Conservation (phyloP, 2,329 filamentous ascomycete genomes). For the Talaromyces sp. region DNA sequence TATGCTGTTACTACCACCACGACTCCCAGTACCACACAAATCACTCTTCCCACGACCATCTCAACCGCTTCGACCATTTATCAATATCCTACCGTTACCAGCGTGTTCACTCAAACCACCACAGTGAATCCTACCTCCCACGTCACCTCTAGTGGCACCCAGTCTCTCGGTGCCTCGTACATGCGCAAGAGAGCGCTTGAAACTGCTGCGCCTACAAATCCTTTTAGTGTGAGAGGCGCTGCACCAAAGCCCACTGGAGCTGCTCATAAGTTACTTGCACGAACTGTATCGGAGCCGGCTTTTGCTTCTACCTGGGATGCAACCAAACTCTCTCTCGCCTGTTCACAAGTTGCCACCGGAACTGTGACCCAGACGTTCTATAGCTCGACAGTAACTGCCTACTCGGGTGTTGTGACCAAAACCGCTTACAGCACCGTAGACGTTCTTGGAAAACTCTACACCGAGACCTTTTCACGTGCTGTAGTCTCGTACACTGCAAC, state of each 20-base stretch:
- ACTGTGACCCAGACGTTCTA: neutral
- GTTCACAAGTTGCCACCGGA: neutral
- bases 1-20: neutral
- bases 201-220: neutral
- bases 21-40: neutral
- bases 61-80: neutral
- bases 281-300: neutral
- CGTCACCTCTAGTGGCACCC: neutral
- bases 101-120: neutral
- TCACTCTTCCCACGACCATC: neutral
- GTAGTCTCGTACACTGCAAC: neutral
- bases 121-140: neutral
- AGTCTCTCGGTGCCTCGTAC: neutral
- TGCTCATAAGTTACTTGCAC: neutral
- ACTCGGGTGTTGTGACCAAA: neutral
- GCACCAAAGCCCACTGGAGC: neutral
- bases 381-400: neutral
- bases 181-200: slow-evolving; percentile 1
- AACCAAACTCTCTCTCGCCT: neutral
- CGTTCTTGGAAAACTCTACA: neutral
- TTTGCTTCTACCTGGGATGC: neutral
- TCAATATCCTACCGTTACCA: neutral
- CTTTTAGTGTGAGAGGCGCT: neutral
- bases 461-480: neutral
- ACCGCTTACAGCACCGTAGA: neutral